These are phyloP conservation scores for Platismatia glauca DNA, from an alignment of 495 filamentous ascomycete species.

Conservation along the genomic window DNA sequence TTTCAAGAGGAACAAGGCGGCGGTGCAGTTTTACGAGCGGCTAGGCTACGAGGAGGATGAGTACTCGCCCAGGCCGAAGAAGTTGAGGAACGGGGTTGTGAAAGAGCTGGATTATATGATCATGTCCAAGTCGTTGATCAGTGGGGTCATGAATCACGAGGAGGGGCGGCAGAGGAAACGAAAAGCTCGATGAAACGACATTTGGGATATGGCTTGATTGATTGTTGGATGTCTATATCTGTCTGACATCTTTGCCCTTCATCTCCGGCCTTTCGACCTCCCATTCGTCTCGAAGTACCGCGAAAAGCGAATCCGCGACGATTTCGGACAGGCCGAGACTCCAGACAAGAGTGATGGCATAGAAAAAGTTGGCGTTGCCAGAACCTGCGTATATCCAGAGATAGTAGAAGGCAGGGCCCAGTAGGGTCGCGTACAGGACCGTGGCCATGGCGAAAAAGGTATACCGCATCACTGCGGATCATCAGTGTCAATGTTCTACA, in stretches of 20 bases:
- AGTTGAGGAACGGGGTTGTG: conserved; percentile 53
- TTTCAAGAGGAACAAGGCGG: conserved; percentile 57
- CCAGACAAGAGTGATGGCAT: conserved; percentile 97
- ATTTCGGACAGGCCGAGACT: conserved; percentile 75
- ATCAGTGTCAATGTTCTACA: conserved; percentile 5
- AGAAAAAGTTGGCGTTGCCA: conserved; percentile 98
- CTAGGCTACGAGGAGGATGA: conserved; percentile 60
- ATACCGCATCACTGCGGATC: conserved; percentile 70
- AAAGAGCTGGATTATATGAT: conserved; percentile 62
- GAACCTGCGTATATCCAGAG: conserved; percentile 98
- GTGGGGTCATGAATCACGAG: not conserved
- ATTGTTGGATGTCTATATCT: conserved; percentile 49
- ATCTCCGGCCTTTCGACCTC: conserved; percentile 86
- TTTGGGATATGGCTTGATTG: not conserved
- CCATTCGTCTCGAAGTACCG: conserved; percentile 85
- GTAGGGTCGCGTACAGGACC: conserved; percentile 74
- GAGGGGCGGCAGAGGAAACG: conserved; percentile 4
- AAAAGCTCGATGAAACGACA: conserved; percentile 6
- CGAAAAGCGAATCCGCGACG: conserved; percentile 77
- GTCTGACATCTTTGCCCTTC: conserved; percentile 74
- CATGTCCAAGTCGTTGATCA: conserved; percentile 50
- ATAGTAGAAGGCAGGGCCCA: conserved; percentile 93
- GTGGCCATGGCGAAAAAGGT: conserved; percentile 75
- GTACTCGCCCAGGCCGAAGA: conserved; percentile 53
- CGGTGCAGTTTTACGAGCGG: conserved; percentile 55